These are phyloP conservation scores for Cornus suecica DNA, from an alignment of 148 eudicot genomes.

Conservation along the genomic window DNA sequence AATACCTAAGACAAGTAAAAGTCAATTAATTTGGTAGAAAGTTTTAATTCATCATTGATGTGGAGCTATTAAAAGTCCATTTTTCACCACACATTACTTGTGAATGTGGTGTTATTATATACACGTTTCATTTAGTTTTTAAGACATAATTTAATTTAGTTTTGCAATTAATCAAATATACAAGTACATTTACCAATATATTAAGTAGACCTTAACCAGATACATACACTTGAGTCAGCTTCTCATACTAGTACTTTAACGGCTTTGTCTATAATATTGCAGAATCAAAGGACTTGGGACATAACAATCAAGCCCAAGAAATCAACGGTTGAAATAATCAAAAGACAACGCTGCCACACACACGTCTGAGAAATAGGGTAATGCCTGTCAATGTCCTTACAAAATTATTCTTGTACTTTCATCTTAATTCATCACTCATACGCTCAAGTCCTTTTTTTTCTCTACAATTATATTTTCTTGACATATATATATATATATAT, in stretches of 20 bases:
- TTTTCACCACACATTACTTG: no score
- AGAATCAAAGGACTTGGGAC: neutral
- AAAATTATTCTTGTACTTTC: neutral
- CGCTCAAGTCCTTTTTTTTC: no score
- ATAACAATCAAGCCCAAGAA: conserved; percentile 12
- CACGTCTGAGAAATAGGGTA: neutral
- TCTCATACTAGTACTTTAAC: neutral
- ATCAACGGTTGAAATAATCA: neutral
- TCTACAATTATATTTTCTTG: neutral
- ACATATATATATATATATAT: no score
- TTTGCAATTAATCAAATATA: no score
- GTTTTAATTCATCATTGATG: no score
- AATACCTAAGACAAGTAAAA: neutral
- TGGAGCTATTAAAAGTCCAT: no score
- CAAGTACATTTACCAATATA: no score
- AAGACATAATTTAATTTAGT: no score
- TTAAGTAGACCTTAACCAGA: neutral
- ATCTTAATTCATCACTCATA: neutral
- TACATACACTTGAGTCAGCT: neutral
- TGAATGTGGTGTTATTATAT: no score
- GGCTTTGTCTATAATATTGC: neutral
- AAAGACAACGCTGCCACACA: neutral
- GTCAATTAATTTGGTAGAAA: neutral
- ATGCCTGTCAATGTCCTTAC: neutral
- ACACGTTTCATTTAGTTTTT: neutral